Base-by-base conservation (phyloP, 2,329 filamentous ascomycete species). In the Trichocomaceae sp. region DNA sequence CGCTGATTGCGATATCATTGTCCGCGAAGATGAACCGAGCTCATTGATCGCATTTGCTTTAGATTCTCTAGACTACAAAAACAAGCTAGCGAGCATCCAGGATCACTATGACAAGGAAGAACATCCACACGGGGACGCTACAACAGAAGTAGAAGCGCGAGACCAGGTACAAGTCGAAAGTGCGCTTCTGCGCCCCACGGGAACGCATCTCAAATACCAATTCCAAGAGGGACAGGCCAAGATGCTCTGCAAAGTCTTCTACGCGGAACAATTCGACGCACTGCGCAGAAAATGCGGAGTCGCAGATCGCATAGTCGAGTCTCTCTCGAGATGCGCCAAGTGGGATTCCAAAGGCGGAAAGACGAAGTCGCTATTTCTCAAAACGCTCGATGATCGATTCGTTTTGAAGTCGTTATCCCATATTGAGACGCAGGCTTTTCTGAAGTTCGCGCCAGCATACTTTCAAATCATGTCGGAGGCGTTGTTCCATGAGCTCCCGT, bases 261-360 rank as follows among this genome's bases (percentile, higher is more conserved):
- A 95, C 65, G 93, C 93, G 0, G 93, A 97, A 69, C 93, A 96
- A 60, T 99, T 99, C 63, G 93, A 99, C 72, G 93, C 93, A 2
- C 79, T 99, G 39, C 84, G 93, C 54, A 83, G 88, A 55, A 96
- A 96, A 71, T 97, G 92, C 61, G 92, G 92, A 15, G 87, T 96
- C 8, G 85, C 90, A 1, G 91, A 97, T 66, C 87, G 93, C 35
- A 95, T 99, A 61, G 85, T 97, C 23, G 93, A 99, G 68, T 96
- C 91, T 1, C 77, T 99, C 20, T 97, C 93, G 7, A 84, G 93
- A 19, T 99, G 95, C 72, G 81, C 95, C 19, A 96, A 97, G 70
- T 99, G 92, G 88, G 93, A 99, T 72, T 96, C 90, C 2, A 95
- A 95, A 68, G 95, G 93, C 22, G 93, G 93, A 61, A 99, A 99